Percentiles rank a stretch among this genome's conserved stretches.
Evolutionary conservation across 2,329 filamentous ascomycete species (phyloP).

Genomic region (Dendrostoma leiphaemia): DNA sequence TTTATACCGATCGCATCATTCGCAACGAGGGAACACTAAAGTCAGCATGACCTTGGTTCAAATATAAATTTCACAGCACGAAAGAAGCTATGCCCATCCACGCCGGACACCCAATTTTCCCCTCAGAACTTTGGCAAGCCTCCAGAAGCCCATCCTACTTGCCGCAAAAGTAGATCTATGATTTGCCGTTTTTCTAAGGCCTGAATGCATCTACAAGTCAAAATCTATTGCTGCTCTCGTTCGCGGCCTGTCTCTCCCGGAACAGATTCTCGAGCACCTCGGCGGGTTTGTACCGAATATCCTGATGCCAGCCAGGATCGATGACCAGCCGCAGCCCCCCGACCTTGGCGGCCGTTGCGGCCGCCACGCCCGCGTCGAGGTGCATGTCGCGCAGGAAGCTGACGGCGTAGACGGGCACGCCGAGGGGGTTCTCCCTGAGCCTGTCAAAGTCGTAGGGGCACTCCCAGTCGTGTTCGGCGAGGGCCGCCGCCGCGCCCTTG

Average conservation of each 20-base stretch:
- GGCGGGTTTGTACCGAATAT: conserved; percentile 1
- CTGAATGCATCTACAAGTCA: background rate
- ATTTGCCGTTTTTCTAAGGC: background rate
- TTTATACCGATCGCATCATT: no score
- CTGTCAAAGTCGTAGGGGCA: conserved; percentile 6
- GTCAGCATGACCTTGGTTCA: no score
- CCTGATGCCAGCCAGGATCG: conserved; percentile 4
- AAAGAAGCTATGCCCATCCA: no score
- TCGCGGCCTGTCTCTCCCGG: background rate
- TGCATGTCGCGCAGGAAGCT: conserved; percentile 6
- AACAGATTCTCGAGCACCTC: conserved; percentile 4
- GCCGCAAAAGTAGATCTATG: no score
- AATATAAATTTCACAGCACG: no score
- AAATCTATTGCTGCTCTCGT: no score
- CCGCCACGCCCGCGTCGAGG: background rate
- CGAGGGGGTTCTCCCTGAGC: background rate
- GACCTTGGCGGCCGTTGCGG: background rate
- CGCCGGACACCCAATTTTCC: no score
- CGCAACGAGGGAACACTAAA: no score
- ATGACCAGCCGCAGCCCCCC: conserved; percentile 1
- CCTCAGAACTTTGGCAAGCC: no score
- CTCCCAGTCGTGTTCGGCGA: conserved; percentile 29
- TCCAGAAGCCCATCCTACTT: no score
- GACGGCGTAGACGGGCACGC: conserved; percentile 5
- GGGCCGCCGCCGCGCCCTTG: conserved; percentile 51